A percentile compares a stretch with the other conserved stretches of the same genome.
phyloP scores from a whole-genome alignment of 78 protist species.

The slime mould (Dictyostelium discoideum) region DNA sequence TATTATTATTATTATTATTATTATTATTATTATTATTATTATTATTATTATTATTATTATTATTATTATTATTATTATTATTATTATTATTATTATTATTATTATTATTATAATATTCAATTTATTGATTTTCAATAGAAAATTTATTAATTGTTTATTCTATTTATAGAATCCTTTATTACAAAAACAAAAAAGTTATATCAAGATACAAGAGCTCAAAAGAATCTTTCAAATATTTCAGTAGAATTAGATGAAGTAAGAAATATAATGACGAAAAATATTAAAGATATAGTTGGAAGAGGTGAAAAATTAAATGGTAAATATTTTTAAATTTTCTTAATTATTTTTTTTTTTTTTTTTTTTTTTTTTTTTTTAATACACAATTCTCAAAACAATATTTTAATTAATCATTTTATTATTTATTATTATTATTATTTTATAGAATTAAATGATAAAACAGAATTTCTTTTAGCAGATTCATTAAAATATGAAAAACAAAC shows the following conservation, averaged over 20 bases:
- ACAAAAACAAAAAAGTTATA: slow-evolving; percentile 80
- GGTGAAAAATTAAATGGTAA: slow-evolving; percentile 89
- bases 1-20: no score
- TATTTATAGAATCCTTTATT: slow-evolving; percentile 83
- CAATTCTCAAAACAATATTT: neutral
- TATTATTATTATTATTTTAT: neutral
- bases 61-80: no score
- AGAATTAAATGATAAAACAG: slow-evolving; percentile 57
- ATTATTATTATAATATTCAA: neutral
- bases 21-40: no score
- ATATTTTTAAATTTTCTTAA: neutral
- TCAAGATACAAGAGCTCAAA: slow-evolving; percentile 84
- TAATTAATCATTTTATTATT: neutral
- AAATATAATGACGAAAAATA: slow-evolving; percentile 89
- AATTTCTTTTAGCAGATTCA: slow-evolving; percentile 58
- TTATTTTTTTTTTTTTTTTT: neutral
- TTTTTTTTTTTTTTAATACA: neutral
- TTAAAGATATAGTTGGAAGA: slow-evolving; percentile 89
- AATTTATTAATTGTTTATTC: neutral
- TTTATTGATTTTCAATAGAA: no score
- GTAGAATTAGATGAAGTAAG: slow-evolving; percentile 84
- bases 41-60: neutral
- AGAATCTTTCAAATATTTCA: slow-evolving; percentile 80
- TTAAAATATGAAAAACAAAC: slow-evolving; percentile 46
- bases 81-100: no score